Evolutionary conservation across 441 rosid genomes (phyloP).

Genomic region (Pelargonium citronellum): DNA sequence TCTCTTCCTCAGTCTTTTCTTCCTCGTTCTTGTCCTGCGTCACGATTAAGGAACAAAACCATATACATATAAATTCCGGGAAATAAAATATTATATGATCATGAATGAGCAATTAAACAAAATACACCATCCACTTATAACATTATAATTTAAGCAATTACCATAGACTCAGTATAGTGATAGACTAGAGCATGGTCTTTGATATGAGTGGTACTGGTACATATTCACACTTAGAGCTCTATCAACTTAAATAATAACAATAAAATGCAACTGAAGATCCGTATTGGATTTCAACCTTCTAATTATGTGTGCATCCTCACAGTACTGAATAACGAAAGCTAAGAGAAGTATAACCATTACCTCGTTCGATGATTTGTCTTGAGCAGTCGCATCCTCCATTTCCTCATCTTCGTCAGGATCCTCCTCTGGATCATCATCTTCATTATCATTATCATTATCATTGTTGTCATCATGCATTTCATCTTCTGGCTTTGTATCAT

Average conservation of each 20-base stretch:
- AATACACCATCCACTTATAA: neutral
- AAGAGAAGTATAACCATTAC: constrained; percentile 31
- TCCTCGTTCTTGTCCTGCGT: constrained; percentile 40
- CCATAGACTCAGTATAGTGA: neutral
- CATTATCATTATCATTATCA: neutral
- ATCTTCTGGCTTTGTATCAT: constrained; percentile 37
- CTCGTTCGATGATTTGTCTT: constrained; percentile 41
- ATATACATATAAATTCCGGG: neutral
- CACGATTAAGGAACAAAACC: constrained; percentile 12
- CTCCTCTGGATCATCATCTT: constrained; percentile 50
- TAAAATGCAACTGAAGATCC: neutral
- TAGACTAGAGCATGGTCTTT: neutral
- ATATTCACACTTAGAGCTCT: neutral
- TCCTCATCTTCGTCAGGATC: constrained; percentile 76
- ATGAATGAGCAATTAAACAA: neutral
- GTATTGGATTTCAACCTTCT: neutral
- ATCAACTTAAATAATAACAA: neutral
- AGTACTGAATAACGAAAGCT: neutral
- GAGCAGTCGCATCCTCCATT: constrained; percentile 47
- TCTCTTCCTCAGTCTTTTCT: constrained; percentile 12
- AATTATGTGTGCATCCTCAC: neutral
- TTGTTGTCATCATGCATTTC: constrained; percentile 15
- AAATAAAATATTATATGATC: neutral
- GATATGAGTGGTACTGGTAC: neutral
- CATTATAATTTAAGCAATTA: neutral